Conservation (phyloP, 2,329 filamentous ascomycete genomes). For the Penicillium paneum region DNA sequence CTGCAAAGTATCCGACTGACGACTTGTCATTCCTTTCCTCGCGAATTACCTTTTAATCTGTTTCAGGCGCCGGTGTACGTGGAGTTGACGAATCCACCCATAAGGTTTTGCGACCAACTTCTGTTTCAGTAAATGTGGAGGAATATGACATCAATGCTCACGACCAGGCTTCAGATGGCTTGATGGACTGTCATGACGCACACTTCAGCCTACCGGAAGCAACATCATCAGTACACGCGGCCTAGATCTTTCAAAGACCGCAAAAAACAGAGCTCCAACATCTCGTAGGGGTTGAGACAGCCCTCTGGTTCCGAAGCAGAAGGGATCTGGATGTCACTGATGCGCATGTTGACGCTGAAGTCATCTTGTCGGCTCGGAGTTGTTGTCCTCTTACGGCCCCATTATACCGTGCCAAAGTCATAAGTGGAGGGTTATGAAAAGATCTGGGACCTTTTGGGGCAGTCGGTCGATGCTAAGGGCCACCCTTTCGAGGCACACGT, state of each 20-base stretch:
- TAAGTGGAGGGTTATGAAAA: slow-evolving; percentile 23
- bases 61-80: slow-evolving; percentile 17
- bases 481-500: slow-evolving; percentile 20
- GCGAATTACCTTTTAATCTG: slow-evolving; percentile 23
- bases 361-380: slow-evolving; percentile 20
- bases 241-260: slow-evolving; percentile 14
- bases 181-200: slow-evolving; percentile 16
- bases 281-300: slow-evolving; percentile 25
- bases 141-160: slow-evolving; percentile 14
- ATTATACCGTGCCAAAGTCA: slow-evolving; percentile 10
- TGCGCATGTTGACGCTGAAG: slow-evolving; percentile 25
- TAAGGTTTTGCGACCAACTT: slow-evolving; percentile 17
- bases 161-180: slow-evolving; percentile 9
- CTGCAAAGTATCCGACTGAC: slow-evolving; percentile 2
- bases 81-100: slow-evolving; percentile 6
- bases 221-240: slow-evolving; percentile 31
- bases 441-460: slow-evolving; percentile 14
- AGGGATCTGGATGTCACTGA: slow-evolving; percentile 30
- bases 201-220: slow-evolving; percentile 29
- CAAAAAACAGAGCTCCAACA: slow-evolving; percentile 23
- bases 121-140: slow-evolving; percentile 22
- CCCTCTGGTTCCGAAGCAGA: slow-evolving; percentile 30
- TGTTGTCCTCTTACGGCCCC: slow-evolving; percentile 26
- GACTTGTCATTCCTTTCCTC: slow-evolving; percentile 13
- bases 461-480: slow-evolving; percentile 22